phyloP scores from a whole-genome alignment of 2,329 filamentous ascomycete species.

The Beauveria brongniartii region DNA sequence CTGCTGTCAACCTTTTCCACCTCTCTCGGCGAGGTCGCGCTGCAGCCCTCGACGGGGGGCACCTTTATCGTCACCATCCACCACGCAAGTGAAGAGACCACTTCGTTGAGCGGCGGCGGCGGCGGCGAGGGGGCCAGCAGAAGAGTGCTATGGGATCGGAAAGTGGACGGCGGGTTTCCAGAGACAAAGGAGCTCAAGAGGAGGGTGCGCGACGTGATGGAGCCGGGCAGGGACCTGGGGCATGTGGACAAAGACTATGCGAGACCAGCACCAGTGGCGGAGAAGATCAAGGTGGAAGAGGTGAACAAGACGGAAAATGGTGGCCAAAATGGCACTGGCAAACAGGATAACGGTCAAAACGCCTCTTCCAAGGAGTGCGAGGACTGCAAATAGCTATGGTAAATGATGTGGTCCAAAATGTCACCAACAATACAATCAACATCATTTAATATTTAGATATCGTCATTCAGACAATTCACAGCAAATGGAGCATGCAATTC shows the following conservation, averaged over 20 bases:
- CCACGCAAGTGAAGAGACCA: conserved; percentile 8
- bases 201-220: conserved; percentile 70
- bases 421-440: not conserved
- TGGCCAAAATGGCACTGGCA: not conserved
- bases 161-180: conserved; percentile 79
- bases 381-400: not conserved
- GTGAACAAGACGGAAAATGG: not conserved
- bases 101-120: not conserved
- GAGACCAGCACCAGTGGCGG: not conserved
- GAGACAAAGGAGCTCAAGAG: conserved; percentile 90
- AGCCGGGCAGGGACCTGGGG: conserved; percentile 69
- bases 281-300: not conserved
- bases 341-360: not conserved
- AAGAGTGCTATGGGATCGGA: conserved; percentile 78
- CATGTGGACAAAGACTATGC: conserved; percentile 60
- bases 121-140: conserved; percentile 16
- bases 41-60: conserved; percentile 79
- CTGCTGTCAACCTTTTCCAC: conserved; percentile 87
- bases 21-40: conserved; percentile 74
- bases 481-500: not conserved
- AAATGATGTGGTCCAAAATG: too few species aligned
- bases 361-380: conserved; percentile 12
- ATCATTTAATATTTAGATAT: too few species aligned
- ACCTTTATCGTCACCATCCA: conserved; percentile 67
- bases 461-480: not conserved